A percentile compares a stretch with the other conserved stretches of the same genome.
These are phyloP conservation scores for Globisporangium acanthophoron DNA, from an alignment of 352 stramenopile genomes.

Conservation along the genomic window DNA sequence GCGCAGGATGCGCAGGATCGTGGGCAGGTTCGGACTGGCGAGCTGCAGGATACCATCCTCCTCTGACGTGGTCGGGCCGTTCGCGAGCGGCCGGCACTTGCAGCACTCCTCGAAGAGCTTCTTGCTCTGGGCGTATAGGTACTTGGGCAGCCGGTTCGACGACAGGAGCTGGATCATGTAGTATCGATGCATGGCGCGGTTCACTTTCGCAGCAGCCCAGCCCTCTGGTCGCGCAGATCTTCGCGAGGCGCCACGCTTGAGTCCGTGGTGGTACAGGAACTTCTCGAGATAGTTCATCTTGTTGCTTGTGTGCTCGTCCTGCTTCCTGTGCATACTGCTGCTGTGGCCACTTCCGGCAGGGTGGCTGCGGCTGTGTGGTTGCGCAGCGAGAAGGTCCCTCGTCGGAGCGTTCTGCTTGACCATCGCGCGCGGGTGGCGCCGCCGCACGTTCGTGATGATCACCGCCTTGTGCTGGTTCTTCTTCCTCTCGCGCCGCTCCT, in stretches of 20 bases:
- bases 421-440: conserved; percentile 31
- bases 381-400: not conserved
- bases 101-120: conserved; percentile 75
- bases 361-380: not conserved
- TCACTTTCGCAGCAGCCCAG: conserved; percentile 53
- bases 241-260: conserved; percentile 17
- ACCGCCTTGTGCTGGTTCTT: conserved; percentile 55
- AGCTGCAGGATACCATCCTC: conserved; percentile 61
- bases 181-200: conserved; percentile 49
- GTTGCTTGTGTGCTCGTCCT: conserved; percentile 1
- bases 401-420: conserved; percentile 23
- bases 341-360: not conserved
- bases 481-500: conserved; percentile 38
- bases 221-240: conserved; percentile 30
- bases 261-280: conserved; percentile 27
- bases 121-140: conserved; percentile 54
- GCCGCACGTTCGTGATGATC: conserved; percentile 46
- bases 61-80: conserved; percentile 35
- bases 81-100: conserved; percentile 48
- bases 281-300: conserved; percentile 30
- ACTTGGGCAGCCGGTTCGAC: conserved; percentile 34
- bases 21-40: conserved; percentile 55
- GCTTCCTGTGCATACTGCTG: conserved; percentile 1
- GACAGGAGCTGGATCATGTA: conserved; percentile 40
- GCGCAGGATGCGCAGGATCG: conserved; percentile 51